phyloP scores from a whole-genome alignment of 2,329 filamentous ascomycete genomes.

The Aureobasidium melanogenum region DNA sequence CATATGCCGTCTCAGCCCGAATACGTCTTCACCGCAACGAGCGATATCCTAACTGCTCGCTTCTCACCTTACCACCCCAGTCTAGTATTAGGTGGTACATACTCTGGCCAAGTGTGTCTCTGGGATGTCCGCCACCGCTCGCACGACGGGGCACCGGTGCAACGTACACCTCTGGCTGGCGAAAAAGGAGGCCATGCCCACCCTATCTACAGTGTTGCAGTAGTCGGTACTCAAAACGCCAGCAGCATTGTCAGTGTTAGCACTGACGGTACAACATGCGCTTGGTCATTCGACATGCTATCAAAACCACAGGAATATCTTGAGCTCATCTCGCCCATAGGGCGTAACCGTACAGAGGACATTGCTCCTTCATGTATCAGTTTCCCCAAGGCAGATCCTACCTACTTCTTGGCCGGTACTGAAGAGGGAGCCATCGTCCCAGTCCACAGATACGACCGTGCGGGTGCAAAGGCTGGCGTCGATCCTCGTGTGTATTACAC shows the following conservation, averaged over 20 bases:
- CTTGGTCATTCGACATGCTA: slow-evolving; percentile 97
- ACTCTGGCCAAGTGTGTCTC: slow-evolving; percentile 89
- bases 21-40: slow-evolving; percentile 93
- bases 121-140: slow-evolving; percentile 85
- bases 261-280: slow-evolving; percentile 92
- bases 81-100: slow-evolving; percentile 89
- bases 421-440: slow-evolving; percentile 96
- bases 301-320: slow-evolving; percentile 92
- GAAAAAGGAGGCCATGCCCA: slow-evolving; percentile 76
- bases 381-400: slow-evolving; percentile 90
- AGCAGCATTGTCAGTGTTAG: slow-evolving; percentile 98
- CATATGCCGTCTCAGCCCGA: slow-evolving; percentile 91
- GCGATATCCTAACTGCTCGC: slow-evolving; percentile 87
- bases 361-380: slow-evolving; percentile 89
- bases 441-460: slow-evolving; percentile 93
- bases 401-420: slow-evolving; percentile 93
- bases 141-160: slow-evolving; percentile 60
- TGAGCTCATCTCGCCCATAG: slow-evolving; percentile 74
- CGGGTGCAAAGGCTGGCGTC: slow-evolving; percentile 91
- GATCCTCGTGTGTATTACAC: slow-evolving; percentile 81
- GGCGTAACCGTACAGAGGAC: slow-evolving; percentile 66
- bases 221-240: slow-evolving; percentile 95
- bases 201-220: slow-evolving; percentile 88
- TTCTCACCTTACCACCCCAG: slow-evolving; percentile 99
- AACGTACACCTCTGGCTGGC: slow-evolving; percentile 91